Conservation (phyloP, 306 rosid genomes). For the Psophocarpus tetragonolobus region DNA sequence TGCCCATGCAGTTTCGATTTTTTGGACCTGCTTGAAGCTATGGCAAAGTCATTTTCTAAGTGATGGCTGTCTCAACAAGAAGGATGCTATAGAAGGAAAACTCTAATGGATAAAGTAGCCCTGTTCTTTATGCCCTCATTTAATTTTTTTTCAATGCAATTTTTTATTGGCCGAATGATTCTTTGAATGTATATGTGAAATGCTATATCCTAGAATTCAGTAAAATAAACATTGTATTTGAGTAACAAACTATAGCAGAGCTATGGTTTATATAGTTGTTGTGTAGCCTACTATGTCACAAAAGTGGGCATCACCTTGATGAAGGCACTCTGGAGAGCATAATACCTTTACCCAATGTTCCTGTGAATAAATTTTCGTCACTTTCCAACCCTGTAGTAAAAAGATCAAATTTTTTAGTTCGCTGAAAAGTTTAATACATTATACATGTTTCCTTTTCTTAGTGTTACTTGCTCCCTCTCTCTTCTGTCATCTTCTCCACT, state of each 20-base stretch:
- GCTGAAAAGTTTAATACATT: neutral
- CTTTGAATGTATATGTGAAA: conserved; percentile 40
- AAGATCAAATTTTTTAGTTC: neutral
- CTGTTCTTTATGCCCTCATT: conserved; percentile 33
- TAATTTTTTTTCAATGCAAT: conserved; percentile 8
- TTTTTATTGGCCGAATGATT: conserved; percentile 39
- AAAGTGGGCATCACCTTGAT: neutral
- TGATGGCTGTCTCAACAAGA: conserved; percentile 65
- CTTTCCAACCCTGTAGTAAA: neutral
- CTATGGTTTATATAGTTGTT: neutral
- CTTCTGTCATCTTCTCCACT: too few relatives aligned
- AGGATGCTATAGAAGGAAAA: conserved; percentile 90
- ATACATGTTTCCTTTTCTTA: neutral
- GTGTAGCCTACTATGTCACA: neutral
- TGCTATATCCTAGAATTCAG: conserved; percentile 19
- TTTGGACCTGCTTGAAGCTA: conserved; percentile 71
- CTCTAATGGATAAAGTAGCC: conserved; percentile 68
- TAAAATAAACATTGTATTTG: conserved; percentile 32
- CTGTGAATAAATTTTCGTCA: neutral
- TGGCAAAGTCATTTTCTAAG: conserved; percentile 88
- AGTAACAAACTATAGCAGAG: conserved; percentile 10
- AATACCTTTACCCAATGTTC: neutral
- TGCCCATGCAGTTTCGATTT: conserved; percentile 30
- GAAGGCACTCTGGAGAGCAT: neutral
- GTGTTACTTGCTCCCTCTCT: neutral